A percentile compares a stretch with the other conserved stretches of the same genome.
Conservation (phyloP, 495 filamentous ascomycete species). For the Thermothielavioides terrestris region DNA sequence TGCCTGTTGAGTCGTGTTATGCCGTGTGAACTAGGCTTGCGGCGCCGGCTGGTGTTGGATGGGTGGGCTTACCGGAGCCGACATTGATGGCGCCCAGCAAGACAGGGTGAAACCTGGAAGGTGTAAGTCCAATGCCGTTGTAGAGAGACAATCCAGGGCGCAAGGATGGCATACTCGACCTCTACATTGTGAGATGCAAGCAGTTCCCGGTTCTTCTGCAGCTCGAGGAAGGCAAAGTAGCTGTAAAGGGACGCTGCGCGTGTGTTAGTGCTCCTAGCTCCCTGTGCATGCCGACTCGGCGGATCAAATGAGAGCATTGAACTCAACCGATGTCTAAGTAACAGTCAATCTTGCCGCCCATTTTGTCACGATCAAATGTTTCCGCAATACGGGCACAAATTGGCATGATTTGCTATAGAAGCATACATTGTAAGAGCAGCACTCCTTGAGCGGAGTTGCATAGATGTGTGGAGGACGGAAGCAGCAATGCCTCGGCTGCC, state of each 20-base stretch:
- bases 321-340: constrained; percentile 38
- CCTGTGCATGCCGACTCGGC: too few relatives aligned
- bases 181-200: constrained; percentile 50
- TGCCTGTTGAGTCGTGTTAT: constrained; percentile 35
- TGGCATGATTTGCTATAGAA: background rate
- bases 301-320: too few relatives aligned
- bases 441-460: too few relatives aligned
- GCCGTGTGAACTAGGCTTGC: background rate
- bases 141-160: background rate
- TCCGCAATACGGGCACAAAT: background rate
- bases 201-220: constrained; percentile 44
- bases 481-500: constrained; percentile 7
- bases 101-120: constrained; percentile 52
- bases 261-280: constrained; percentile 2
- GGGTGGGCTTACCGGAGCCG: too few relatives aligned
- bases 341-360: constrained; percentile 53
- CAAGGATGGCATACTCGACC: constrained; percentile 45
- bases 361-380: constrained; percentile 20
- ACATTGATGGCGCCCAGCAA: constrained; percentile 68
- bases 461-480: background rate
- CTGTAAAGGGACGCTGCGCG: constrained; percentile 58
- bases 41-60: constrained; percentile 24
- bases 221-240: constrained; percentile 52
- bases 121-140: background rate
- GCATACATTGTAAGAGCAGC: background rate